Evolutionary conservation across 2,329 filamentous ascomycete genomes (phyloP).

Genomic region (Fusarium irregulare): DNA sequence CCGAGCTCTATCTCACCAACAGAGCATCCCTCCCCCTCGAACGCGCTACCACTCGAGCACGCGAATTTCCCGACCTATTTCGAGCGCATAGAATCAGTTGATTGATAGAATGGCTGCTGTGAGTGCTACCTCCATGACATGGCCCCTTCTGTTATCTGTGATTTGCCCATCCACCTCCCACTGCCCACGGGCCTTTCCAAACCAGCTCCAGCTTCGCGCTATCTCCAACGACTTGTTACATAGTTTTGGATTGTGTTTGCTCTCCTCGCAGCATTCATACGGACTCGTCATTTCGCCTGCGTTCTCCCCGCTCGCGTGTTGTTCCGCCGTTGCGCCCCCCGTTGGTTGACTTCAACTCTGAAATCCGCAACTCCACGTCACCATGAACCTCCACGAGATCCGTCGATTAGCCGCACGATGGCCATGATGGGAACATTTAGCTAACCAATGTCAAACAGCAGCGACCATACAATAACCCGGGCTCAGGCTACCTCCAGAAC

Average conservation of each 20-base stretch:
- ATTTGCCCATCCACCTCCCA: conserved; percentile 23
- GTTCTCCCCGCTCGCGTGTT: conserved; percentile 40
- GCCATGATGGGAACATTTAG: neutral
- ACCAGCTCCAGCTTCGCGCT: conserved; percentile 14
- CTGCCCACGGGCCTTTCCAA: conserved; percentile 2
- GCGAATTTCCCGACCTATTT: conserved; percentile 33
- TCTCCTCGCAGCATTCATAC: neutral
- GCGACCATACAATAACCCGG: conserved; percentile 61
- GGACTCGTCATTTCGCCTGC: conserved; percentile 5
- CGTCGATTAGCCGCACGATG: neutral
- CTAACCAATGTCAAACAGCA: conserved; percentile 50
- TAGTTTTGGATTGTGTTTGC: neutral
- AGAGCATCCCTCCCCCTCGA: conserved; percentile 27
- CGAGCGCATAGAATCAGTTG: conserved; percentile 48
- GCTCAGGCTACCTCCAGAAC: conserved; percentile 73
- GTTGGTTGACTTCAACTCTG: conserved; percentile 30
- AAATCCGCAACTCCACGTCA: conserved; percentile 30
- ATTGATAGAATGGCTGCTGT: conserved; percentile 58
- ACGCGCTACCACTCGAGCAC: conserved; percentile 39
- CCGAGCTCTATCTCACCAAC: conserved; percentile 35
- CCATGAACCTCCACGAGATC: conserved; percentile 15
- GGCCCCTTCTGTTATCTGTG: conserved; percentile 32
- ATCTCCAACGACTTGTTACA: conserved; percentile 1
- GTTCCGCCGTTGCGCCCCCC: conserved; percentile 35
- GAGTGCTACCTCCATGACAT: conserved; percentile 47